phyloP scores from a whole-genome alignment of 2,329 filamentous ascomycete genomes.

The Fusarium lyarnte region DNA sequence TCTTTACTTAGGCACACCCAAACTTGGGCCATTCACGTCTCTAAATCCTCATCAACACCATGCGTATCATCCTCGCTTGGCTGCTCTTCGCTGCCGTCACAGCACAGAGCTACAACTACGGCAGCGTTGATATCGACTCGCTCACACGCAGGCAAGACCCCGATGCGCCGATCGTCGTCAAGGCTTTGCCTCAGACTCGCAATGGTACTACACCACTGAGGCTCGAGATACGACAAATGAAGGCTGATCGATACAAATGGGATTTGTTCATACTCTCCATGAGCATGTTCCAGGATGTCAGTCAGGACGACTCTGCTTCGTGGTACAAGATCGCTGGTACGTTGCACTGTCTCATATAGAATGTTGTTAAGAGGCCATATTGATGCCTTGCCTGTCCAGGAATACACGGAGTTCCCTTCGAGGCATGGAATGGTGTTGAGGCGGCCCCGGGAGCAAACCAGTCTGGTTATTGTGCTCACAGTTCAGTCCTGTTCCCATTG shows the following conservation, averaged over 20 bases:
- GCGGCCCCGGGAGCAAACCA: conserved; percentile 61
- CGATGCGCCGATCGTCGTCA: conserved; percentile 53
- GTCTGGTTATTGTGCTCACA: conserved; percentile 81
- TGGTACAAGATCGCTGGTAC: conserved; percentile 82
- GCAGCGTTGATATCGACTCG: conserved; percentile 55
- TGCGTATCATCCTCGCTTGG: conserved; percentile 22
- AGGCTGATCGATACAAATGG: conserved; percentile 72
- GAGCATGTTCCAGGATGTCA: conserved; percentile 73
- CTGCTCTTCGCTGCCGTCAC: conserved; percentile 20
- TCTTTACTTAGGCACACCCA: not conserved
- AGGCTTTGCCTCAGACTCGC: conserved; percentile 51
- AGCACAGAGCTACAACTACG: conserved; percentile 60
- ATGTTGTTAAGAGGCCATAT: not conserved
- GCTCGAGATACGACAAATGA: conserved; percentile 74
- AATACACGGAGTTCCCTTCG: conserved; percentile 80
- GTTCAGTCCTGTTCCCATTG: conserved; percentile 77
- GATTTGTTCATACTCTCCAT: conserved; percentile 81
- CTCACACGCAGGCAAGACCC: conserved; percentile 54
- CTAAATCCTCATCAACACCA: not conserved
- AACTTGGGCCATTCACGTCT: not conserved
- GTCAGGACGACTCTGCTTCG: conserved; percentile 71
- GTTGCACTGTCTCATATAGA: conserved; percentile 38
- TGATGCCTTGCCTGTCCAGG: conserved; percentile 56
- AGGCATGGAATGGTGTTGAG: conserved; percentile 62
- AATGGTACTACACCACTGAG: conserved; percentile 59